Base-by-base conservation (phyloP, 2,329 filamentous ascomycete species). In the Waltergamsia citrina region DNA sequence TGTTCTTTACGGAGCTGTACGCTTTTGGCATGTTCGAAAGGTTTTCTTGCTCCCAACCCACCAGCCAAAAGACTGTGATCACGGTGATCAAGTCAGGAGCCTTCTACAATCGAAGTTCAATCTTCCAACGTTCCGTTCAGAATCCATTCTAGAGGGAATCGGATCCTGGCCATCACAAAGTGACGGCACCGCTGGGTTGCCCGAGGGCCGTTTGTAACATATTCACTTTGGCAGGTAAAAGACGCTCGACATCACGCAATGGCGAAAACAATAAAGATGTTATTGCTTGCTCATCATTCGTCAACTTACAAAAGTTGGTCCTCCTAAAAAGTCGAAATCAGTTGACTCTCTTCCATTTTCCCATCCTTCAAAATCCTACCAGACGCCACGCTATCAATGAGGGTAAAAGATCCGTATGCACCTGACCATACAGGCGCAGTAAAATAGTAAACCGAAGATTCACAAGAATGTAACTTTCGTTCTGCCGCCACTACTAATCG, bases 71-170 rank as follows among this genome's bases (percentile, higher is more conserved):
- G 47, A 43, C 43, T 41, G 28, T 38, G 41, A 47, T 43, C 46
- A 41, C 22, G 34, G 17, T 40, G 41, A 43, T 43, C 34, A 48
- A 44, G 43, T 50, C 36, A 46, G 48, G 48, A 47, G 58, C 57
- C 58, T 61, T 61, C 58, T 60, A 51, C 49, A 47, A 34, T 47
- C 57, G 52, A 57, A 40, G 37, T 49, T 57, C 46, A 24, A 63
- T 83, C 67, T 86, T 54, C 81, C 81, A 84, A 81, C 78, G 81
- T 76, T 85, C 81, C 81, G 81, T 85, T 85, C 81, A 80, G 78
- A 68, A 69, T 71, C 67, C 62, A 69, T 74, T 72, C 74, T 81
- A 68, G 64, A 71, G 53, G 70, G 66, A 77, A 73, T 68, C 62
- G 62, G 72, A 76, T 65, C 71, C 81, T 72, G 80, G 81, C 80